phyloP scores from a whole-genome alignment of 306 rosid species.

The Glycine soja region DNA sequence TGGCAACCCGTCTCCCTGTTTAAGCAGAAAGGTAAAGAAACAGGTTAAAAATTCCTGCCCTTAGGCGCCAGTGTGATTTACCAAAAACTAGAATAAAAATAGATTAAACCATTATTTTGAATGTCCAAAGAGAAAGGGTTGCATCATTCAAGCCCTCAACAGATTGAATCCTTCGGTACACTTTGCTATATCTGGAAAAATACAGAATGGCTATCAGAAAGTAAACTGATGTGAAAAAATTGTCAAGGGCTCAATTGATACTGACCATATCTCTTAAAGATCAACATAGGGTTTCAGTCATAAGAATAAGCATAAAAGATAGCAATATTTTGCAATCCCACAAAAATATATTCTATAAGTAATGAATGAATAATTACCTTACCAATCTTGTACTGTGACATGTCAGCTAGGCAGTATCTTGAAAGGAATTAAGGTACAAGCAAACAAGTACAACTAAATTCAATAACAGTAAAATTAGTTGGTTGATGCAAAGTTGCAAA shows the following conservation, averaged over 20 bases:
- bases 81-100: constrained; percentile 20
- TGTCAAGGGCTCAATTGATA: constrained; percentile 22
- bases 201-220: constrained; percentile 23
- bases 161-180: constrained; percentile 10
- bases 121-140: constrained; percentile 24
- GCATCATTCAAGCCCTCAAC: constrained; percentile 34
- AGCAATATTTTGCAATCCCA: neutral
- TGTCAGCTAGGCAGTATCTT: constrained; percentile 97
- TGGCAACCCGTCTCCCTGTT: neutral
- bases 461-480: constrained; percentile 26
- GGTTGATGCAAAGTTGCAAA: constrained; percentile 1
- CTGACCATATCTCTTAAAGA: constrained; percentile 23
- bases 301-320: neutral
- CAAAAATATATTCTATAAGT: constrained; percentile 8
- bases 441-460: neutral
- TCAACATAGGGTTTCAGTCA: constrained; percentile 10
- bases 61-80: constrained; percentile 12
- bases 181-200: constrained; percentile 20
- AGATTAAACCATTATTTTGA: constrained; percentile 14
- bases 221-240: neutral
- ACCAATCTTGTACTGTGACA: constrained; percentile 93
- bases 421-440: constrained; percentile 60
- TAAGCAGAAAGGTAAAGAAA: constrained; percentile 21
- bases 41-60: neutral
- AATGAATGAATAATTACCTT: constrained; percentile 60